Conservation (phyloP, 768 basidiomycete genomes). For the Hericium rajendrae region DNA sequence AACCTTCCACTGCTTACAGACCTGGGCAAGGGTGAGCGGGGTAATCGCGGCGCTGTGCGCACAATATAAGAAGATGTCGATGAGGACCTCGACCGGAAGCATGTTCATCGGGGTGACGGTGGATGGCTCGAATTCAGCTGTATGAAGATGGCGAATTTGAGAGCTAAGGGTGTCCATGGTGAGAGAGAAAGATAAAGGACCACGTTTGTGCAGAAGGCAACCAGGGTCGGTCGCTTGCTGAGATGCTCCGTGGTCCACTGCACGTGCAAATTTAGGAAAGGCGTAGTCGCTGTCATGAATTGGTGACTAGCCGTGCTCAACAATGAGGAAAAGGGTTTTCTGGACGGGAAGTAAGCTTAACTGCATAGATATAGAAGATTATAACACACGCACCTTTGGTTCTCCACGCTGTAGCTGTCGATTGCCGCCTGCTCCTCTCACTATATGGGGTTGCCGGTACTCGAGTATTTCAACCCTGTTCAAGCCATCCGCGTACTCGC, state of each 20-base stretch:
- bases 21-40: conserved; percentile 39
- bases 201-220: too few relatives aligned
- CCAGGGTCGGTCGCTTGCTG: too few relatives aligned
- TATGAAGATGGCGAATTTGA: neutral
- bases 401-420: too few relatives aligned
- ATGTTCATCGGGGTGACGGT: conserved; percentile 11
- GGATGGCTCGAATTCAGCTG: neutral
- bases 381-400: too few relatives aligned
- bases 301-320: neutral
- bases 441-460: too few relatives aligned
- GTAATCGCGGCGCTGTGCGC: conserved; percentile 27
- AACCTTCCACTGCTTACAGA: conserved; percentile 52
- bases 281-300: neutral
- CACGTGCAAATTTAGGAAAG: neutral
- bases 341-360: too few relatives aligned
- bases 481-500: too few relatives aligned
- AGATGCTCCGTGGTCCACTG: too few relatives aligned
- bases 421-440: too few relatives aligned
- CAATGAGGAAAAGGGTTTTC: too few relatives aligned
- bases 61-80: conserved; percentile 44
- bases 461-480: too few relatives aligned
- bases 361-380: too few relatives aligned
- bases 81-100: conserved; percentile 54
- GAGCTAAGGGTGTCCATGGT: neutral
- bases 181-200: neutral